Evolutionary conservation across 2,329 filamentous ascomycete genomes (phyloP), one percentile per base, ranked within the genome.

Genomic region (Calcarisporium arbuscula): DNA sequence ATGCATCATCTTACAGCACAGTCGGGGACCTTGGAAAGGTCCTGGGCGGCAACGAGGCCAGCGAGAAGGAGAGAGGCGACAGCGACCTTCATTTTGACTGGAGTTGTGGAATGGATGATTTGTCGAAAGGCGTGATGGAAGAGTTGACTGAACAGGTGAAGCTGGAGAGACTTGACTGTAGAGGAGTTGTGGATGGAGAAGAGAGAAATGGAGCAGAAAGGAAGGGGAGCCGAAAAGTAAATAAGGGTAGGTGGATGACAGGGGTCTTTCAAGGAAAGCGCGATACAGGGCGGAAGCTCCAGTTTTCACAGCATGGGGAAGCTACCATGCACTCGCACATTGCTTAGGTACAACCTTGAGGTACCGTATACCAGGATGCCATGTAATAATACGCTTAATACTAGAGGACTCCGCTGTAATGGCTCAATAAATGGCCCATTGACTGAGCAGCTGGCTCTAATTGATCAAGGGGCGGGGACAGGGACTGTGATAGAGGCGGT

Each of bases 71-170:
- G 40, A 34, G 59, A 33, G 20, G 60, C 39, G 37, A 59, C 41
- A 26, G 53, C 33, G 44, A 51, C 44, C 62, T 66, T 68, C 64
- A 68, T 68, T 15, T 46, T 65, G 54, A 42, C 18, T n/a, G n/a
- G 26, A 11, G 23, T 19, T 31, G 11, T 12, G 8, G 6, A n/a
- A 21, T n/a, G 30, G 6, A 21, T 19, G 26, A 23, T 29, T 4
- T 22, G 17, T 3, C 10, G 27, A 17, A 22, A 11, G 30, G 19
- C 12, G n/a, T n/a, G n/a, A n/a, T n/a, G n/a, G n/a, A n/a, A n/a
- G n/a, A n/a, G n/a, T n/a, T n/a, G n/a, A n/a, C n/a, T n/a, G n/a
- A n/a, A n/a, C n/a, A n/a, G n/a, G n/a, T n/a, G n/a, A n/a, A n/a
- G n/a, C n/a, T n/a, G n/a, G n/a, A n/a, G n/a, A n/a, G n/a, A n/a